A percentile compares a stretch with the other conserved stretches of the same genome.
phyloP scores from a whole-genome alignment of 2,329 filamentous ascomycete genomes.

The Tolypocladium amazonense region DNA sequence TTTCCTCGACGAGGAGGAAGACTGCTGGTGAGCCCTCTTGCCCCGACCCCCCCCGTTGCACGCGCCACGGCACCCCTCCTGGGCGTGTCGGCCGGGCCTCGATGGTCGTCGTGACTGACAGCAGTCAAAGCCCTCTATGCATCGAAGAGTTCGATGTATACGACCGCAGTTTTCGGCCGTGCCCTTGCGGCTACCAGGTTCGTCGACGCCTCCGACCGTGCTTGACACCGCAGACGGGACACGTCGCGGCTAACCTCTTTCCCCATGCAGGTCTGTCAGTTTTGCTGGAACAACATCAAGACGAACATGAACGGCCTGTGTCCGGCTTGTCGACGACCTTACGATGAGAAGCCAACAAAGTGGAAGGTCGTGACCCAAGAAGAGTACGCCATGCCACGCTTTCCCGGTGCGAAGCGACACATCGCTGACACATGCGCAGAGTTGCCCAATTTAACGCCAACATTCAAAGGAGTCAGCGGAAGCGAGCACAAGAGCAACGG shows the following conservation, averaged over 20 bases:
- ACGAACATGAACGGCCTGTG: conserved; percentile 96
- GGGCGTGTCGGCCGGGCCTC: background rate
- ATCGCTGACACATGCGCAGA: conserved; percentile 27
- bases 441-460: conserved; percentile 66
- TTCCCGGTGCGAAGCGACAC: background rate
- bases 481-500: conserved; percentile 67
- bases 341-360: conserved; percentile 94
- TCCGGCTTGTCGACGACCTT: conserved; percentile 90
- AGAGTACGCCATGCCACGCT: conserved; percentile 54
- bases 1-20: conserved; percentile 63
- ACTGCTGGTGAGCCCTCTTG: conserved; percentile 46
- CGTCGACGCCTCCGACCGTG: background rate
- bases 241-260: background rate
- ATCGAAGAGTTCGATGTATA: conserved; percentile 98
- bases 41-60: background rate
- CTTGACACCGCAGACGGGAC: background rate
- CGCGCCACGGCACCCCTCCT: background rate
- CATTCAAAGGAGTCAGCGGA: conserved; percentile 85
- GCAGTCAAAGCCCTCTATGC: conserved; percentile 69
- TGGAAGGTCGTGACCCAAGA: conserved; percentile 92
- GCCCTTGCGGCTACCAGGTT: conserved; percentile 97
- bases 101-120: background rate
- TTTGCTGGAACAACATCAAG: conserved; percentile 99
- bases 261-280: conserved; percentile 76
- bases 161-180: conserved; percentile 93